Percentiles rank a stretch among this genome's conserved stretches.
phyloP scores from a whole-genome alignment of 768 basidiomycete genomes.

The Calocybe gangraenosa region DNA sequence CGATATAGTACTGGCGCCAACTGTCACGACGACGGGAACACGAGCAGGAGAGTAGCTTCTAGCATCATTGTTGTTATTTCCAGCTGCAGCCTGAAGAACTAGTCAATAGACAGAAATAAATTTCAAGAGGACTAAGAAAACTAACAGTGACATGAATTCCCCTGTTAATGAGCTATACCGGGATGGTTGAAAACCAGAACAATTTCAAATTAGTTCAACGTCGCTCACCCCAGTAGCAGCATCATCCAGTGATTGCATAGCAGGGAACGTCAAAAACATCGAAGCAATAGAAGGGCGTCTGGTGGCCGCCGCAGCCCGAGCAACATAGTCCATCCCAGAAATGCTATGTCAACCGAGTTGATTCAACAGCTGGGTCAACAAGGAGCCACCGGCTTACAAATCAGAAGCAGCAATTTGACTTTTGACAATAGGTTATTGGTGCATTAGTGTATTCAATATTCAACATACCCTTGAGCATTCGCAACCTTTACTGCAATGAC shows the following conservation, averaged over 20 bases:
- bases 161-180: conserved; percentile 4
- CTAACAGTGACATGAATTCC: conserved; percentile 22
- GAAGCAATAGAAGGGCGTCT: conserved; percentile 5
- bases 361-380: not conserved
- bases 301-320: not conserved
- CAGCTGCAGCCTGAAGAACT: conserved; percentile 13
- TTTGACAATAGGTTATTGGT: not conserved
- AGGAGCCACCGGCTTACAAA: conserved; percentile 1
- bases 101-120: conserved; percentile 16
- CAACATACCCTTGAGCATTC: conserved; percentile 1
- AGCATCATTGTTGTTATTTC: conserved; percentile 4
- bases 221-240: too few species aligned
- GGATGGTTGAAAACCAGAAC: too few species aligned
- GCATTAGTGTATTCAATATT: not conserved
- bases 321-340: conserved; percentile 5
- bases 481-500: conserved; percentile 10
- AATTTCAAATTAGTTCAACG: too few species aligned
- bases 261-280: not conserved
- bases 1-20: conserved; percentile 18
- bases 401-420: not conserved
- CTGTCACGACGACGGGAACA: not conserved
- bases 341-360: not conserved
- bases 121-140: conserved; percentile 18
- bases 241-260: not conserved
- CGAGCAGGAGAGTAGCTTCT: conserved; percentile 1